phyloP scores from a whole-genome alignment of 352 stramenopile species.

The Phytophthora colocasiae region DNA sequence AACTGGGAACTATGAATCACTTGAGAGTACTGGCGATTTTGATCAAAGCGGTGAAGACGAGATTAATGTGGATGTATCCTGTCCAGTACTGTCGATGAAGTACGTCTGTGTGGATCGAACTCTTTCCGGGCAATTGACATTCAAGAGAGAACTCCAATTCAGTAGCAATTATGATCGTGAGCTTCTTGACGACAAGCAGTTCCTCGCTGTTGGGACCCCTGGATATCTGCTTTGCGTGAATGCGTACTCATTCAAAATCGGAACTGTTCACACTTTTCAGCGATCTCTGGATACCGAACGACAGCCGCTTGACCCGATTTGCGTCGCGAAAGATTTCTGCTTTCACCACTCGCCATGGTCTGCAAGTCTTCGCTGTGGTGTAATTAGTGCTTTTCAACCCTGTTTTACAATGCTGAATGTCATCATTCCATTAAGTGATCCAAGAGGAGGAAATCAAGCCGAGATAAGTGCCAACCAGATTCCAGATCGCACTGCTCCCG shows the following conservation, averaged over 20 bases:
- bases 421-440: not conserved
- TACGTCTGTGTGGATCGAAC: conserved; percentile 50
- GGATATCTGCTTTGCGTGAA: conserved; percentile 66
- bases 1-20: conserved; percentile 2
- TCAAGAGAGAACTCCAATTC: conserved; percentile 33
- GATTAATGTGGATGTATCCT: conserved; percentile 45
- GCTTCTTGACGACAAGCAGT: conserved; percentile 61
- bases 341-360: conserved; percentile 40
- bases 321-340: conserved; percentile 64
- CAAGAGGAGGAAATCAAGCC: conserved; percentile 24
- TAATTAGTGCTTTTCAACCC: conserved; percentile 73
- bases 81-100: conserved; percentile 51
- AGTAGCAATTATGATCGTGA: conserved; percentile 59
- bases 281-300: not conserved
- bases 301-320: conserved; percentile 32
- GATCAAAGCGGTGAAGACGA: conserved; percentile 13
- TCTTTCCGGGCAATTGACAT: not conserved
- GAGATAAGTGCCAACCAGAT: not conserved
- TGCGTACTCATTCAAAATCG: conserved; percentile 73
- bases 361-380: conserved; percentile 43
- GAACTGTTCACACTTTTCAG: conserved; percentile 67
- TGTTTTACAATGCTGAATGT: conserved; percentile 57
- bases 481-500: not conserved
- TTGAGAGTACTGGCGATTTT: not conserved
- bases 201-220: conserved; percentile 56